Evolutionary conservation across 257 asterid species (phyloP).

Genomic region (Solanum okadae): DNA sequence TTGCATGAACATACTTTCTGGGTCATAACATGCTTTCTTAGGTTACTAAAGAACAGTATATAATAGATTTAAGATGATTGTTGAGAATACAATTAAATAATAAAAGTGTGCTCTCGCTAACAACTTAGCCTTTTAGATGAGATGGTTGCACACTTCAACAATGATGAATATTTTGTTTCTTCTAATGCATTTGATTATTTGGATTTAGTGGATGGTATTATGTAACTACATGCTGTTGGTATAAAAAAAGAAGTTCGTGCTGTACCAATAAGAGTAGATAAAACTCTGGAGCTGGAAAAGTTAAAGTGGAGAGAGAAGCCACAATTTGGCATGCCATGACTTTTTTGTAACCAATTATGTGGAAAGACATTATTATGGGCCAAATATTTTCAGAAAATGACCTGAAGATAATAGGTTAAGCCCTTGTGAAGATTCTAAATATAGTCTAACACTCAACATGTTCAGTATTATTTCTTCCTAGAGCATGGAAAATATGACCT

Average conservation of each 20-base stretch:
- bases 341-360: background rate
- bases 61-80: background rate
- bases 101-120: background rate
- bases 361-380: background rate
- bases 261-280: background rate
- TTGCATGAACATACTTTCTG: background rate
- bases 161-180: background rate
- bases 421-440: background rate
- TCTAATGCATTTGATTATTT: background rate
- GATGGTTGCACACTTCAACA: background rate
- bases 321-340: background rate
- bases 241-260: background rate
- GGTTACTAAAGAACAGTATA: background rate
- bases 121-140: background rate
- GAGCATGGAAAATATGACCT: background rate
- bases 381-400: background rate
- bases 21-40: background rate
- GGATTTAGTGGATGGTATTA: background rate
- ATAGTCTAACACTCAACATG: background rate
- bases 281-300: background rate
- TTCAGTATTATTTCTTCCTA: background rate
- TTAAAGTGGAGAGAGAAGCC: background rate
- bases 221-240: background rate
- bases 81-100: background rate
- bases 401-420: background rate